Percentiles rank a stretch among this genome's conserved stretches.
Evolutionary conservation across 768 basidiomycete genomes (phyloP).

Genomic region (Royoungia palumana): DNA sequence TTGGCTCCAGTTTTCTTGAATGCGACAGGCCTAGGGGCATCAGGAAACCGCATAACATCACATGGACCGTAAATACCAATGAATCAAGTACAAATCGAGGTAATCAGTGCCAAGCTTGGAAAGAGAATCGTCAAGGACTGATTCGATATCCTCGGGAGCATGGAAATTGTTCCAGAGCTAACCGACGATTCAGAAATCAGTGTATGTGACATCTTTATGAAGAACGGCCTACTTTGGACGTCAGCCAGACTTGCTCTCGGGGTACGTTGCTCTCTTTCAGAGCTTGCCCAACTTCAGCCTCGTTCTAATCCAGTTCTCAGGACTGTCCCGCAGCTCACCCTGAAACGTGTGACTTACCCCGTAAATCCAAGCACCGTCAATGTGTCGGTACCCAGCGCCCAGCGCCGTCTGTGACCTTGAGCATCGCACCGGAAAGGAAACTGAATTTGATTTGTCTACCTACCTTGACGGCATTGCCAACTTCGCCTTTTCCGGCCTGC

Average conservation of each 20-base stretch:
- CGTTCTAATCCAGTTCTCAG: slow-evolving; percentile 45
- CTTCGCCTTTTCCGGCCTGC: slow-evolving; percentile 54
- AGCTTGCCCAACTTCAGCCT: slow-evolving; percentile 65
- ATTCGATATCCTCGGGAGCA: slow-evolving; percentile 67
- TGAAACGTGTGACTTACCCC: slow-evolving; percentile 36
- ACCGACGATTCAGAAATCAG: background rate
- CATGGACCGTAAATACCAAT: slow-evolving; percentile 49
- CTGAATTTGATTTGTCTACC: background rate
- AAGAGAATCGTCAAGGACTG: slow-evolving; percentile 63
- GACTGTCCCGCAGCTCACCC: background rate
- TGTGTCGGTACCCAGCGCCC: slow-evolving; percentile 63
- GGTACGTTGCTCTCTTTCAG: slow-evolving; percentile 56
- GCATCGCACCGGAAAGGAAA: background rate
- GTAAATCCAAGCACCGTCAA: slow-evolving; percentile 74
- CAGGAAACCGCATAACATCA: background rate
- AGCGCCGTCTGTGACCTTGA: slow-evolving; percentile 46
- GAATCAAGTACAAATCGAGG: slow-evolving; percentile 78
- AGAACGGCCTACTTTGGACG: slow-evolving; percentile 45
- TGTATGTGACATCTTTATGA: background rate
- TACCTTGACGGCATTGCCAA: slow-evolving; percentile 66
- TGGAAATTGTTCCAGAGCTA: slow-evolving; percentile 80
- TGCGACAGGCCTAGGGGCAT: slow-evolving; percentile 55
- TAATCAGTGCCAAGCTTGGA: slow-evolving; percentile 60
- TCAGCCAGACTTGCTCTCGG: slow-evolving; percentile 65
- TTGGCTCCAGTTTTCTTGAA: slow-evolving; percentile 52